Evolutionary conservation across 306 rosid genomes (phyloP).

Genomic region (Vigna radiata): DNA sequence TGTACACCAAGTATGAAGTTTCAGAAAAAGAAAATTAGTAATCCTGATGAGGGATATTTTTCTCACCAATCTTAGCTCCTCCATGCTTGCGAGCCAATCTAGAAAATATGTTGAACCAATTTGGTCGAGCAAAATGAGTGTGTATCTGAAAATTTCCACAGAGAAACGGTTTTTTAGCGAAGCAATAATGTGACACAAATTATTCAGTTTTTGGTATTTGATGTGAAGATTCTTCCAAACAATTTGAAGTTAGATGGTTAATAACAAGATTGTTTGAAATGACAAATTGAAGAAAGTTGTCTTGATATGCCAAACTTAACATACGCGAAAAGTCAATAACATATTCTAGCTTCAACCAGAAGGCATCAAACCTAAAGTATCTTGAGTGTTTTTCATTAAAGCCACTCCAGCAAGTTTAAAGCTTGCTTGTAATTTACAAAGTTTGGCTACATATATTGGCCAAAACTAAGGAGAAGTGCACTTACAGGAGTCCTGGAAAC

Average conservation of each 20-base stretch:
- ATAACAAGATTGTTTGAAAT: constrained; percentile 10
- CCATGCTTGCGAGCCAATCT: constrained; percentile 69
- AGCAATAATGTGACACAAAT: background rate
- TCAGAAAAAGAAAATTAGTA: background rate
- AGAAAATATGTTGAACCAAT: constrained; percentile 80
- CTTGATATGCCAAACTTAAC: constrained; percentile 10
- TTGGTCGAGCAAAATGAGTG: constrained; percentile 82
- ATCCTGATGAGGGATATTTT: background rate
- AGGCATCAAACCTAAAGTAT: constrained; percentile 9
- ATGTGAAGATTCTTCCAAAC: constrained; percentile 1
- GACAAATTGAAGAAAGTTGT: background rate
- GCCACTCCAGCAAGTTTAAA: background rate
- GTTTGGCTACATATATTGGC: constrained; percentile 12
- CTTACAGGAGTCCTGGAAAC: constrained; percentile 79
- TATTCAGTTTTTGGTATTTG: background rate
- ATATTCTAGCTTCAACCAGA: background rate
- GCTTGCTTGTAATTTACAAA: background rate
- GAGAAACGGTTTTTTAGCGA: constrained; percentile 1
- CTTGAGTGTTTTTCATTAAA: background rate
- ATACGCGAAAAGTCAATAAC: background rate
- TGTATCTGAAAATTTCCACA: constrained; percentile 57
- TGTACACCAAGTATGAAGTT: background rate
- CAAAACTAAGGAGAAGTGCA: constrained; percentile 41
- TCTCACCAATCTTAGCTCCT: constrained; percentile 81
- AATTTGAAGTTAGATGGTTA: background rate